Evolutionary conservation across 805 yeast genomes (phyloP).

Genomic region (Metschnikowia amazonensis): DNA sequence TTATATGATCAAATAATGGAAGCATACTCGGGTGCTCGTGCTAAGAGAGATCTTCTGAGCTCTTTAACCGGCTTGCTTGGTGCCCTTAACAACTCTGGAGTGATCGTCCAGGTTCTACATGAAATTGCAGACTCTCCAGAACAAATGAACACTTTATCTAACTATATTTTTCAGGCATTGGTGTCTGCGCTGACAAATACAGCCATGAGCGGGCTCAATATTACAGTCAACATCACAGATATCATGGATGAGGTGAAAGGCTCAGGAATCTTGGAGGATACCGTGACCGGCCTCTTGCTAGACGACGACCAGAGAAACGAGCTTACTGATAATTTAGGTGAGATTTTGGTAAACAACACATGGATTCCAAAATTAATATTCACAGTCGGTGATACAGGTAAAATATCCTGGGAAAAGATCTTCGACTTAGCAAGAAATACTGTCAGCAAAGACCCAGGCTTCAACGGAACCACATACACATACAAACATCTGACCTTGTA

Average conservation of each 20-base stretch:
- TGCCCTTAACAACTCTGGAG: conserved; percentile 25
- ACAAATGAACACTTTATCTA: conserved; percentile 27
- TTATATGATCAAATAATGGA: conserved; percentile 9
- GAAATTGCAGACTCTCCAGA: conserved; percentile 30
- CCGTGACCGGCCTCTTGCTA: conserved; percentile 24
- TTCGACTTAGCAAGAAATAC: conserved; percentile 28
- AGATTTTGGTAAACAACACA: conserved; percentile 23
- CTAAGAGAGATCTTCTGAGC: conserved; percentile 13
- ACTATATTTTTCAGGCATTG: conserved; percentile 17
- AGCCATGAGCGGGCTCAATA: conserved; percentile 16
- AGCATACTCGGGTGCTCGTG: not conserved
- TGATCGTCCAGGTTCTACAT: conserved; percentile 23
- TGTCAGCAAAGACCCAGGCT: conserved; percentile 27
- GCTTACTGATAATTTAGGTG: conserved; percentile 27
- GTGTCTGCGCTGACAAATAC: conserved; percentile 12
- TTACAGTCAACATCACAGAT: conserved; percentile 24
- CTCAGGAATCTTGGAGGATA: conserved; percentile 28
- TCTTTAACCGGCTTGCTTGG: conserved; percentile 14
- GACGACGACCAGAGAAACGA: conserved; percentile 27
- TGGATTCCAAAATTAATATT: conserved; percentile 30
- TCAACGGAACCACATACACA: conserved; percentile 13
- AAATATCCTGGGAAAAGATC: conserved; percentile 27
- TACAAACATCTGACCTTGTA: not conserved
- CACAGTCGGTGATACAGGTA: conserved; percentile 33
- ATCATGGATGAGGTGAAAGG: conserved; percentile 19